phyloP scores from a whole-genome alignment of 306 rosid genomes.

The Ziziphus jujuba region DNA sequence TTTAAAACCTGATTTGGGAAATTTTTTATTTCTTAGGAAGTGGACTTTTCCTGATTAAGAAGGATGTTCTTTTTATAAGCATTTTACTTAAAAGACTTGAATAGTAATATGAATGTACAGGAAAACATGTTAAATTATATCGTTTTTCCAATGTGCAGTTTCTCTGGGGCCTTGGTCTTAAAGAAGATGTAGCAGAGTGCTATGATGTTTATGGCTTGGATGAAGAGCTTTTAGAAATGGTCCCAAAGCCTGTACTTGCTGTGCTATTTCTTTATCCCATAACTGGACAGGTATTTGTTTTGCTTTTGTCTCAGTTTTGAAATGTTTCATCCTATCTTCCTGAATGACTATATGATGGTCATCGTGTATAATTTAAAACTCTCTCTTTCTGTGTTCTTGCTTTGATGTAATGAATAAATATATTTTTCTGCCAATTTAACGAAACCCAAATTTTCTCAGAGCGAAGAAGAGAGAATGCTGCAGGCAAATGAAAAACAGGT shows the following conservation, averaged over 20 bases:
- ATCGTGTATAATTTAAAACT: neutral
- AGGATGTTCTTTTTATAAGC: neutral
- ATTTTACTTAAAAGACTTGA: neutral
- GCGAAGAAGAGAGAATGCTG: conserved; percentile 80
- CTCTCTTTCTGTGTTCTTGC: neutral
- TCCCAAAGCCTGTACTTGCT: conserved; percentile 93
- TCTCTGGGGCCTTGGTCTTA: conserved; percentile 88
- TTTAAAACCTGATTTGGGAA: no score
- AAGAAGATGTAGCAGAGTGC: conserved; percentile 69
- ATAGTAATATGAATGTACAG: neutral
- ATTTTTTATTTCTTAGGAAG: neutral
- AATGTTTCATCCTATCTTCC: neutral
- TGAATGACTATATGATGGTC: neutral
- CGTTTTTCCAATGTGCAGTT: conserved; percentile 43
- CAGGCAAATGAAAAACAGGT: conserved; percentile 62
- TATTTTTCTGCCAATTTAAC: conserved; percentile 18
- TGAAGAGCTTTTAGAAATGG: conserved; percentile 86
- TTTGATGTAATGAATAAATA: neutral
- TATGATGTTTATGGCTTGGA: conserved; percentile 86
- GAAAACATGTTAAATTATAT: conserved; percentile 3
- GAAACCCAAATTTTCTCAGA: conserved; percentile 43
- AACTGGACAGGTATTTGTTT: conserved; percentile 53
- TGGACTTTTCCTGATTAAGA: neutral
- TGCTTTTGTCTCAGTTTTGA: conserved; percentile 8
- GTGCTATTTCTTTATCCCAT: conserved; percentile 92